Percentiles rank a stretch among this genome's conserved stretches.
Evolutionary conservation across 106 monocot species (phyloP).

Genomic region (Dactylorhiza incarnata): DNA sequence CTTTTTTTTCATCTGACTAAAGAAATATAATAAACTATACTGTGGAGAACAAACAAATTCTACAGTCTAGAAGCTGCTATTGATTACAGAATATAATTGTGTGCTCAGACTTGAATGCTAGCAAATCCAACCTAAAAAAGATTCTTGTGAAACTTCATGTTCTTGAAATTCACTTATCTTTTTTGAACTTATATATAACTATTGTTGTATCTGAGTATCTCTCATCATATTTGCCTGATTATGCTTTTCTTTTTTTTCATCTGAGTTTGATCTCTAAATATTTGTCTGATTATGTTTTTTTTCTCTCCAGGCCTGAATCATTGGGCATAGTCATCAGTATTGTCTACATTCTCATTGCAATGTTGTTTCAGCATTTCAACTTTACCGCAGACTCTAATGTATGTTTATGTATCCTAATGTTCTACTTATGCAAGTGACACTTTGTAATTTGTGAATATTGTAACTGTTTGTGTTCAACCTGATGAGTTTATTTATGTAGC

Average conservation of each 20-base stretch:
- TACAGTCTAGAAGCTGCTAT: not conserved
- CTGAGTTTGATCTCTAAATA: not conserved
- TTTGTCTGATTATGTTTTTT: not conserved
- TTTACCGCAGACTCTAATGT: constrained; percentile 86
- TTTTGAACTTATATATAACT: not conserved
- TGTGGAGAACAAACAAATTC: not conserved
- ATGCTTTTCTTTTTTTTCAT: not conserved
- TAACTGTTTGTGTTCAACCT: not conserved
- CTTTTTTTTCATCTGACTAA: not conserved
- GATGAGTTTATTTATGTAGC: not conserved
- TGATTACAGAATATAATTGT: not conserved
- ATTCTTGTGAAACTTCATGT: not conserved
- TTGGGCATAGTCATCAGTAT: constrained; percentile 83
- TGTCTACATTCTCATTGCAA: constrained; percentile 83
- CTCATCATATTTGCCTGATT: not conserved
- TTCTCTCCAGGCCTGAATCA: constrained; percentile 81
- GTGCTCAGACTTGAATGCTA: not conserved
- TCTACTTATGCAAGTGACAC: not conserved
- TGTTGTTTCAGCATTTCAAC: constrained; percentile 87
- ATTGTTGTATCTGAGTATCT: not conserved
- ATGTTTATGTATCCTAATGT: constrained; percentile 14
- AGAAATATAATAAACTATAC: too few species aligned
- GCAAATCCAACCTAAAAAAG: not conserved
- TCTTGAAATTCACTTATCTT: not conserved
- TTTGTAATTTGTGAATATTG: not conserved